Conservation (phyloP, 116 monocot species). For the Cymodocea nodosa region DNA sequence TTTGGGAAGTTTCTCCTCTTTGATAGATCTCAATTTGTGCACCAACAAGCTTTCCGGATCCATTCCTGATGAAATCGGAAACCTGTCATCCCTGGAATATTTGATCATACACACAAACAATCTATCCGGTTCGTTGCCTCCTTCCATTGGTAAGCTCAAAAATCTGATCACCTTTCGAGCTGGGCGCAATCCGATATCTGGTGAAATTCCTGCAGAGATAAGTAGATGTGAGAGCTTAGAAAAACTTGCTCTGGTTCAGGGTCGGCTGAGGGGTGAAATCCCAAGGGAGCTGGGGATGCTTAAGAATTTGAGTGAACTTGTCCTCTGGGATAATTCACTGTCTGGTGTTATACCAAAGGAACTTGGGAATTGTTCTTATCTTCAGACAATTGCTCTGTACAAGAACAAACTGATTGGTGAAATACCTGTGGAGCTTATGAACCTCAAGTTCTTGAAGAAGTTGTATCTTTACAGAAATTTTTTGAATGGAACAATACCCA, state of each 20-base stretch:
- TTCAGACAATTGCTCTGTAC: constrained; percentile 64
- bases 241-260: constrained; percentile 77
- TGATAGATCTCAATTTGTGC: constrained; percentile 49
- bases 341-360: constrained; percentile 64
- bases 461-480: constrained; percentile 79
- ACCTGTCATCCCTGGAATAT: constrained; percentile 43
- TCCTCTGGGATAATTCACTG: constrained; percentile 53
- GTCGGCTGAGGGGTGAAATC: constrained; percentile 46
- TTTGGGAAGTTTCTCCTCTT: constrained; percentile 37
- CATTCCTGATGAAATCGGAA: constrained; percentile 73
- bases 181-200: constrained; percentile 69
- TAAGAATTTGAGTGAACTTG: constrained; percentile 31
- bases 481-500: constrained; percentile 84
- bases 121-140: constrained; percentile 57
- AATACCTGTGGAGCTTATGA: constrained; percentile 59
- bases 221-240: constrained; percentile 38
- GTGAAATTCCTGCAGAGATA: constrained; percentile 66
- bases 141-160: constrained; percentile 62
- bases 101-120: constrained; percentile 66
- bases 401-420: constrained; percentile 65
- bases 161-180: constrained; percentile 44
- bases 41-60: constrained; percentile 63
- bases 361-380: constrained; percentile 56
- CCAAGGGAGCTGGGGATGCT: constrained; percentile 68
- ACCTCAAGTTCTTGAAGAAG: constrained; percentile 29